phyloP scores from a whole-genome alignment of 352 stramenopile species.

The Phytophthora colocasiae region DNA sequence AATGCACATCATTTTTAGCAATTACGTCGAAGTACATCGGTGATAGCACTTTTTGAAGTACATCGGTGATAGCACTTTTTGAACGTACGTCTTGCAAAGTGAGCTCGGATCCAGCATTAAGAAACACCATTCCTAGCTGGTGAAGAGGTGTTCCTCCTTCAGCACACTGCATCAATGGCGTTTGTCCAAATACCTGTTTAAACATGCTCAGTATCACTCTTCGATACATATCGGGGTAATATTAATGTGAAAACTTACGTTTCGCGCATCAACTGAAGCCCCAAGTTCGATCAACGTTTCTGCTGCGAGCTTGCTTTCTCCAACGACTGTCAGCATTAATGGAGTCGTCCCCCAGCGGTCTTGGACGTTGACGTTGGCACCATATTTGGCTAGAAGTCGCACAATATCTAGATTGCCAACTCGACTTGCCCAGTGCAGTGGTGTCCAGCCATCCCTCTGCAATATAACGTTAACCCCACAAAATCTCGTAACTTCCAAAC shows the following conservation, averaged over 20 bases:
- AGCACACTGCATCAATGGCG: conserved; percentile 71
- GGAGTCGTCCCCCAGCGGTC: conserved; percentile 81
- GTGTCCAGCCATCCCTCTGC: conserved; percentile 78
- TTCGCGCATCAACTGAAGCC: conserved; percentile 69
- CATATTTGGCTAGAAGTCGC: conserved; percentile 79
- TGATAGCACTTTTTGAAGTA: no score
- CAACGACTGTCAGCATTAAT: conserved; percentile 81
- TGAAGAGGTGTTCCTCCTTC: conserved; percentile 67
- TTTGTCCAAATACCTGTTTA: conserved; percentile 76
- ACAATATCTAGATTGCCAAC: conserved; percentile 81
- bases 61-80: not conserved
- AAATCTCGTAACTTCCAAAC: not conserved
- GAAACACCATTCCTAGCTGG: conserved; percentile 76
- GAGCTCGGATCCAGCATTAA: conserved; percentile 70
- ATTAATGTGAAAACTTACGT: conserved; percentile 43
- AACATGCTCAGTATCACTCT: not conserved
- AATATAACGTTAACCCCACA: not conserved
- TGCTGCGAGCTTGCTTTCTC: conserved; percentile 64
- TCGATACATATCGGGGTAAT: not conserved
- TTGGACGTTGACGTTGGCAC: conserved; percentile 74
- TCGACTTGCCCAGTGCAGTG: conserved; percentile 80
- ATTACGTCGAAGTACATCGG: no score
- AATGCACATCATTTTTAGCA: not conserved
- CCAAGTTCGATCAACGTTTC: conserved; percentile 77
- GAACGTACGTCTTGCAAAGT: conserved; percentile 63